Evolutionary conservation across 192 early-diverging fungal species (phyloP), one percentile per base, ranked within the genome.

Genomic region (Haplosporangium gracile): DNA sequence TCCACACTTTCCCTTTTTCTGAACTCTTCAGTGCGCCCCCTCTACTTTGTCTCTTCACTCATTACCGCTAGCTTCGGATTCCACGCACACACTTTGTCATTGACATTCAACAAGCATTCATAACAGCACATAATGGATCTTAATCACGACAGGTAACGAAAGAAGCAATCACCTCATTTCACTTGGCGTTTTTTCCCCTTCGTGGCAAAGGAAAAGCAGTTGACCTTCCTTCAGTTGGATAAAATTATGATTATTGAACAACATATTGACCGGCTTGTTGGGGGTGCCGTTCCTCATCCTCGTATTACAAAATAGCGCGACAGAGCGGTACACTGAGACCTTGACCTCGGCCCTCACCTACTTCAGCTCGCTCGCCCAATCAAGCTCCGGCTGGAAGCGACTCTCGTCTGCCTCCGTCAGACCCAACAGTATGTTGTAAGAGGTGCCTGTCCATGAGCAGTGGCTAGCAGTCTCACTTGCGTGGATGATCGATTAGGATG

Each of bases 291-390:
- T 34, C 13, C 75, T 71, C 75, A 32, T 71, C 20, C 60, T 68
- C n/a, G n/a, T 43, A 32, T 22, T 55, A 43, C 18, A 40, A 29
- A 18, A 34, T 68, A 86, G 84, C 42, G 79, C 84, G 15, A 86
- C 84, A 8, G 84, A 86, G 29, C 29, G 84, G 36, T 86, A 86
- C 72, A 77, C 84, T 68, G 84, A 86, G 79, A 86, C 78, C 1
- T 26, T 86, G 51, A 86, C 80, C 76, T 81, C 78, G 68, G 84
- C 84, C 26, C 72, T 86, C n/a, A 74, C 70, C 22, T 86, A 86
- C 71, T 86, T 86, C 43, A 80, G 84, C 49, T 81, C 84, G 13
- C 71, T 86, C 9, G 84, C 84, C 11, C 84, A 86, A 68, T 86
- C 84, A 11, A 86, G 70, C 39, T 76, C 77, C 5, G 84, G 84